Conservation (phyloP, 352 stramenopile genomes). For the Aphanomyces cochlioides region DNA sequence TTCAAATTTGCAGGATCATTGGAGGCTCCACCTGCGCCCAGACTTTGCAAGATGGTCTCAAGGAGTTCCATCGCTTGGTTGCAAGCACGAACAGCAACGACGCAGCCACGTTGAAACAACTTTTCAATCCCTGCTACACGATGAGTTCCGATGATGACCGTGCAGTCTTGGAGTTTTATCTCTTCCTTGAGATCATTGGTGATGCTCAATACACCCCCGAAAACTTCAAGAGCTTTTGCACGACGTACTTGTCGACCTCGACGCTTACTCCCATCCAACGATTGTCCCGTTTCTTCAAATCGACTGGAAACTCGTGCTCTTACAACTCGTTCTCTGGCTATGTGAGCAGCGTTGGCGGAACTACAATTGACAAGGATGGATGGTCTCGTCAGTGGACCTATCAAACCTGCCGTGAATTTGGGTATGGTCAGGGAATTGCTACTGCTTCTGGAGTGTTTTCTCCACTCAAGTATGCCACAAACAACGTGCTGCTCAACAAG, state of each 20-base stretch:
- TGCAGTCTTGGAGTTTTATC: neutral
- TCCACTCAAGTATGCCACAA: slow-evolving; percentile 81
- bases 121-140: neutral
- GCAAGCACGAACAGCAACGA: neutral
- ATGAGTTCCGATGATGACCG: neutral
- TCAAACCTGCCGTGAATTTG: slow-evolving; percentile 68
- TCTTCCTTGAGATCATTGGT: neutral
- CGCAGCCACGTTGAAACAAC: neutral
- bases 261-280: too few relatives aligned
- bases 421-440: slow-evolving; percentile 77
- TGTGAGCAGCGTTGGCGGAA: slow-evolving; percentile 75
- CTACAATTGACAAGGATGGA: slow-evolving; percentile 55
- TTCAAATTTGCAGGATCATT: neutral
- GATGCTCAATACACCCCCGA: neutral
- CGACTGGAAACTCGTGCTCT: neutral
- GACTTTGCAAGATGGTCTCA: neutral
- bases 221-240: neutral
- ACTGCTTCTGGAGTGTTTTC: slow-evolving; percentile 27
- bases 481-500: slow-evolving; percentile 70
- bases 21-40: neutral
- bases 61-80: neutral
- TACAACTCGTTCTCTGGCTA: slow-evolving; percentile 37
- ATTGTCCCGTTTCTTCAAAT: neutral
- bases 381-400: slow-evolving; percentile 44
- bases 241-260: too few relatives aligned